Base-by-base conservation (phyloP, 2,329 filamentous ascomycete species). In the Lachnellula subtilissima region DNA sequence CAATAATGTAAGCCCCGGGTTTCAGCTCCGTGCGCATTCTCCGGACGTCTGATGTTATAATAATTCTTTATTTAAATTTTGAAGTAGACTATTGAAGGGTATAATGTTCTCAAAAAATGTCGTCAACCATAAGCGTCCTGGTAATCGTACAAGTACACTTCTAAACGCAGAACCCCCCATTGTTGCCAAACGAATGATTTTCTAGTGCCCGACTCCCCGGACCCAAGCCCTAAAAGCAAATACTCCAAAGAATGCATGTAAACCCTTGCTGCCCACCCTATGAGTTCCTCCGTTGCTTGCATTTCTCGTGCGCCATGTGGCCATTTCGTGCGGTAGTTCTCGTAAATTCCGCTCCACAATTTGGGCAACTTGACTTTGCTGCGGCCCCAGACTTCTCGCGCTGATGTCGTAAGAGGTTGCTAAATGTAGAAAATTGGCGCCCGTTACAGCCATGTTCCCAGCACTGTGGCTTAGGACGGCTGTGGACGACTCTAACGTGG, bases 381-480 rank as follows among this genome's bases (percentile, higher is more conserved):
- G 92, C 90, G 52, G 92, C 91, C 25, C 93, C 93, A 0, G 90
- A 95, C 72, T 96, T 97, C 73, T 97, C 93, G 45, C 93, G 84
- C 73, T 97, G 92, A 71, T 97, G 93, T 60, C 93, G 82, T 39
- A 97, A 78, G 3, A 97, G 81, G 70, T 97, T 97, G 81, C 91
- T 96, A 70, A 97, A 97, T 3, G 93, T 97, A 17, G 91, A 96
- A 69, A 97, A 97, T 68, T 96, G 89, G 32, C 92, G 86, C 19
- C 93, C 93, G 67, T 97, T 96, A 77, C 93, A 97, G 11, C 92
- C 93, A 69, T 97, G 93, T 59, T 97, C 93, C 89, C 90, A 97
- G 73, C 93, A 97, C 70, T 96, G 91, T 47, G 92, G 91, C 74
- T 96, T 96, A n/a, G 91, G 91, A 62, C 89, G 82, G 64, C 84